These are phyloP conservation scores for Oxyria digyna DNA, from an alignment of 148 eudicot genomes.

Conservation along the genomic window DNA sequence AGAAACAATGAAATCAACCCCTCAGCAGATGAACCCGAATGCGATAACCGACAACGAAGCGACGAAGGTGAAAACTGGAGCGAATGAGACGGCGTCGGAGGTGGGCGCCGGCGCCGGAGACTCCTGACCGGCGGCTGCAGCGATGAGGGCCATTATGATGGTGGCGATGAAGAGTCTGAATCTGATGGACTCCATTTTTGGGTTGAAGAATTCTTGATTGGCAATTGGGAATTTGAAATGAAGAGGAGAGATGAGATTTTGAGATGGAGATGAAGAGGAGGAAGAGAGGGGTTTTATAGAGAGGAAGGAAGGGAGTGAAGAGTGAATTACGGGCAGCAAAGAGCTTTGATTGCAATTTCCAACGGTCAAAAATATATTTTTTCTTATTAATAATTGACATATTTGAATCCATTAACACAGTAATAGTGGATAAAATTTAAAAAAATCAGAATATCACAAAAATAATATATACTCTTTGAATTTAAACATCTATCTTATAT, in stretches of 20 bases:
- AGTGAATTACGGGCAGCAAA: background rate
- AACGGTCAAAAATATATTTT: slow-evolving; percentile 5
- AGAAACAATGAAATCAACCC: background rate
- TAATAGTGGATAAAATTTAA: no score
- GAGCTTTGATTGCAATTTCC: background rate
- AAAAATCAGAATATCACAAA: no score
- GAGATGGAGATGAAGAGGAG: slow-evolving; percentile 1
- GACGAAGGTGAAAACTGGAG: background rate
- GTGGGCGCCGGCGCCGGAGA: background rate
- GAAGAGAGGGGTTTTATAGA: background rate
- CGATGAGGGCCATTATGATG: slow-evolving; percentile 16
- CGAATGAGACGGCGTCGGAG: background rate
- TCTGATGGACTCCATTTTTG: slow-evolving; percentile 29
- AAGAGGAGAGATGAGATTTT: background rate
- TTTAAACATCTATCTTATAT: no score
- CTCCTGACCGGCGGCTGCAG: slow-evolving; percentile 17
- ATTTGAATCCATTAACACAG: no score
- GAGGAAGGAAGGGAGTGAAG: background rate
- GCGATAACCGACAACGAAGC: slow-evolving; percentile 1
- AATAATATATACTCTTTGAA: no score
- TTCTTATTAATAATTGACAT: no score
- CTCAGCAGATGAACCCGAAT: background rate
- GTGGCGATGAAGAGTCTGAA: slow-evolving; percentile 16
- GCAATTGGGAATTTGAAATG: background rate
- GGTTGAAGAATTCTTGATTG: no score